Evolutionary conservation across 1,284 basidiomycete genomes (phyloP).

Genomic region (Leccinum pachyderme): DNA sequence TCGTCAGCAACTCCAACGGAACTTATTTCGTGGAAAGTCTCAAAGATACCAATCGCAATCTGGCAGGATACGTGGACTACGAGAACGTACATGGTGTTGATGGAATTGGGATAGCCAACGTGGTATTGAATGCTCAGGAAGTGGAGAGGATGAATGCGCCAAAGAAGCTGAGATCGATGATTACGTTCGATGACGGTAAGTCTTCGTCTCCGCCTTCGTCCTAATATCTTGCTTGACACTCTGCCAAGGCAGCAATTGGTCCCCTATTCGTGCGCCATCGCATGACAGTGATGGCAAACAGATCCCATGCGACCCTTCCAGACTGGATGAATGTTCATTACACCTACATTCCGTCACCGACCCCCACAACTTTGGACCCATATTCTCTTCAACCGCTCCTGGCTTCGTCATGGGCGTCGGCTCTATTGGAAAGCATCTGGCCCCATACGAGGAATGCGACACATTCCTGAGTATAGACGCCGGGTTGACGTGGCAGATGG

Average conservation of each 20-base stretch:
- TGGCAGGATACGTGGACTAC: slow-evolving; percentile 88
- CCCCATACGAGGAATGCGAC: slow-evolving; percentile 85
- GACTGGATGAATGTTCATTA: slow-evolving; percentile 70
- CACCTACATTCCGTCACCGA: slow-evolving; percentile 91
- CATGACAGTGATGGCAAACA: slow-evolving; percentile 59
- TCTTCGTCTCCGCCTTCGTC: not conserved
- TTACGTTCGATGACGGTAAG: slow-evolving; percentile 91
- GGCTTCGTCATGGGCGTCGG: slow-evolving; percentile 96
- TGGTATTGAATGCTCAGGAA: slow-evolving; percentile 79
- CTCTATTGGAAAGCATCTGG: slow-evolving; percentile 71
- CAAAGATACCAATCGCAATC: slow-evolving; percentile 87
- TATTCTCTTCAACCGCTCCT: slow-evolving; percentile 93
- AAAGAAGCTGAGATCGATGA: slow-evolving; percentile 74
- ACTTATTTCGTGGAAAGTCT: slow-evolving; percentile 94
- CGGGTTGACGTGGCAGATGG: slow-evolving; percentile 84
- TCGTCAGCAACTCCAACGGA: slow-evolving; percentile 93
- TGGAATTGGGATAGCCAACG: slow-evolving; percentile 89
- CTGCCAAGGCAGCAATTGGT: slow-evolving; percentile 69
- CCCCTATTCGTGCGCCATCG: slow-evolving; percentile 63
- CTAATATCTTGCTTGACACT: not conserved
- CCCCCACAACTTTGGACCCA: slow-evolving; percentile 88
- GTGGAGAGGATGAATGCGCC: slow-evolving; percentile 63
- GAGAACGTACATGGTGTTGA: slow-evolving; percentile 92
- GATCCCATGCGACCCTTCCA: slow-evolving; percentile 60
- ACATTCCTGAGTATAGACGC: slow-evolving; percentile 93